A percentile compares a stretch with the other conserved stretches of the same genome.
Conservation (phyloP, 257 asterid genomes). For the Fraxinus pennsylvanica region DNA sequence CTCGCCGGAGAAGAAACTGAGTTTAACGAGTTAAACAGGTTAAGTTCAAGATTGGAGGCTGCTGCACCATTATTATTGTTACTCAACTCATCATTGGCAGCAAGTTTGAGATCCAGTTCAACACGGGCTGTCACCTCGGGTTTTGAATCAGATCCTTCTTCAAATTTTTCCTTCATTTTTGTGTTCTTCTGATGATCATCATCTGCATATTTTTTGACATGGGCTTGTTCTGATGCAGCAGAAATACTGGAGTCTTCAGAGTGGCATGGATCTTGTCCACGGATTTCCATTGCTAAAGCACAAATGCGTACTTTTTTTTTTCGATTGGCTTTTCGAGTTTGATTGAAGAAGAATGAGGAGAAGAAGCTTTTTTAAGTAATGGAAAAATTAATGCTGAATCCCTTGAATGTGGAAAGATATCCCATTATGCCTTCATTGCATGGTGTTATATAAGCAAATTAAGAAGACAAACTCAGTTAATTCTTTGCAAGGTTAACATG, state of each 20-base stretch:
- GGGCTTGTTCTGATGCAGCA: constrained; percentile 42
- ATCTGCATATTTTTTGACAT: neutral
- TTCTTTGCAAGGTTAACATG: constrained; percentile 32
- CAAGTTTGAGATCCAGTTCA: constrained; percentile 44
- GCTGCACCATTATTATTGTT: neutral
- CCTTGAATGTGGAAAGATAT: constrained; percentile 45
- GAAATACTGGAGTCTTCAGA: constrained; percentile 54
- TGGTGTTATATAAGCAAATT: constrained; percentile 37
- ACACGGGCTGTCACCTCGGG: constrained; percentile 19
- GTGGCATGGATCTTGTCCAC: constrained; percentile 30
- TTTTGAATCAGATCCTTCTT: constrained; percentile 25
- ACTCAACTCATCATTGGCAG: constrained; percentile 24
- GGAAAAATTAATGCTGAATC: constrained; percentile 34
- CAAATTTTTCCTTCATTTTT: constrained; percentile 21
- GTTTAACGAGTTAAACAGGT: constrained; percentile 35
- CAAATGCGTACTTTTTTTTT: neutral
- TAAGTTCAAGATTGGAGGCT: constrained; percentile 40
- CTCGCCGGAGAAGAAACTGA: neutral
- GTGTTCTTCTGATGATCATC: neutral
- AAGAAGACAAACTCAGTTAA: constrained; percentile 28
- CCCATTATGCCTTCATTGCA: constrained; percentile 35
- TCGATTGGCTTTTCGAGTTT: constrained; percentile 7
- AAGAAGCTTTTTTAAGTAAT: constrained; percentile 21
- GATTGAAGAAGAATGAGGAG: constrained; percentile 8
- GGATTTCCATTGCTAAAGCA: constrained; percentile 27